Evolutionary conservation across 345 rosid species (phyloP), one percentile per base, ranked within the genome.

Genomic region (Eucalyptus dawsonii): DNA sequence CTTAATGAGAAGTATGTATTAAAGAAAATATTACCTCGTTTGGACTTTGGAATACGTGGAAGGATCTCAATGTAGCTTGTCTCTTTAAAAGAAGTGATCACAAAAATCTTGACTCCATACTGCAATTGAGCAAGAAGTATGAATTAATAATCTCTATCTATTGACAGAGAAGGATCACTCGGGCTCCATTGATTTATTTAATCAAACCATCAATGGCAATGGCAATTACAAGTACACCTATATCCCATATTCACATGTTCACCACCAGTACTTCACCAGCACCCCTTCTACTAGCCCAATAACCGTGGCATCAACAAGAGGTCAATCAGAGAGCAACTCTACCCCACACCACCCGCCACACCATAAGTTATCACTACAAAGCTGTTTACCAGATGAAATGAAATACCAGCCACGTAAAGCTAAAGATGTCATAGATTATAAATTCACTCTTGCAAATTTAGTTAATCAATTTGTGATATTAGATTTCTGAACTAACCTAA

Each of bases 21-120:
- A 34, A 34, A 50, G 58, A 49, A 51, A 56, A 58, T 87, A 93
- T 94, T 94, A 96, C 99, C 96, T 89, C 99, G 95, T 89, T 92
- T 86, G 21, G 98, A 96, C 93, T 93, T 96, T 81, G 91, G 93
- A 53, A 89, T 12, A 65, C 90, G 91, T 7, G 98, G 99, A 91
- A 95, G 94, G 91, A 98, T 97, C 95, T 98, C 99, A 88, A 95
- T 93, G 90, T 94, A 97, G 91, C 98, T 95, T 76, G 99, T 96
- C 85, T 98, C 98, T 93, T 95, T 97, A 87, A 98, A 98, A 54
- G 99, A 98, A 87, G 99, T 97, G 85, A 96, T 90, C 91, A 98
- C 95, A 90, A 97, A 95, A 93, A 98, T 95, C 95, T 94, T 93
- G 49, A 97, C 96, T 54, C 98, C 99, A 92, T 91, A 98, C 98